phyloP scores from a whole-genome alignment of 192 early-diverging fungal genomes.

The Lobulomyces angularis region DNA sequence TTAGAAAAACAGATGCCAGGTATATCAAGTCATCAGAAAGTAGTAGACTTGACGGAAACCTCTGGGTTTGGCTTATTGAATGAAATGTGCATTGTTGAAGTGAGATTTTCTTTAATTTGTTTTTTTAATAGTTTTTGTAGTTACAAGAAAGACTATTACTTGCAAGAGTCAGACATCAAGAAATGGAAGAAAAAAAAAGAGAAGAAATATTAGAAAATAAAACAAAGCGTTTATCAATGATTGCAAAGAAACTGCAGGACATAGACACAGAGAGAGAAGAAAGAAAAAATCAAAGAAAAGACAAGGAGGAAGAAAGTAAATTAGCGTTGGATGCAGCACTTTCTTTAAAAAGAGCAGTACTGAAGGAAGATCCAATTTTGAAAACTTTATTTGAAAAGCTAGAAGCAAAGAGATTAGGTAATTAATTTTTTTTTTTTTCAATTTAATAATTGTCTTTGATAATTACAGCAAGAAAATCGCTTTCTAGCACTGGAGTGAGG shows the following conservation, averaged over 20 bases:
- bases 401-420: slow-evolving; percentile 13
- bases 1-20: slow-evolving; percentile 29
- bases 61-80: slow-evolving; percentile 29
- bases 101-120: slow-evolving; percentile 1
- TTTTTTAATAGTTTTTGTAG: slow-evolving; percentile 6
- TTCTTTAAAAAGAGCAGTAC: too few relatives aligned
- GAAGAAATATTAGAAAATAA: slow-evolving; percentile 22
- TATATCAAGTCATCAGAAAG: slow-evolving; percentile 21
- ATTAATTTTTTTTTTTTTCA: too few relatives aligned
- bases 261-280: slow-evolving; percentile 26
- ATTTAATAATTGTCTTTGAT: neutral
- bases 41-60: slow-evolving; percentile 31
- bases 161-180: slow-evolving; percentile 10
- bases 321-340: too few relatives aligned
- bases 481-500: too few relatives aligned
- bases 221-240: slow-evolving; percentile 6
- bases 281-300: too few relatives aligned
- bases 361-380: slow-evolving; percentile 8
- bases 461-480: too few relatives aligned
- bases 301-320: too few relatives aligned
- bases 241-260: slow-evolving; percentile 24
- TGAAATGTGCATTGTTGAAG: slow-evolving; percentile 44
- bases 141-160: slow-evolving; percentile 35
- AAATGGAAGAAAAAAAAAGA: slow-evolving; percentile 17
- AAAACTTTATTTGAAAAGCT: slow-evolving; percentile 16